Evolutionary conservation across 306 rosid genomes (phyloP).

Genomic region (Elaeagnus macrophylla): DNA sequence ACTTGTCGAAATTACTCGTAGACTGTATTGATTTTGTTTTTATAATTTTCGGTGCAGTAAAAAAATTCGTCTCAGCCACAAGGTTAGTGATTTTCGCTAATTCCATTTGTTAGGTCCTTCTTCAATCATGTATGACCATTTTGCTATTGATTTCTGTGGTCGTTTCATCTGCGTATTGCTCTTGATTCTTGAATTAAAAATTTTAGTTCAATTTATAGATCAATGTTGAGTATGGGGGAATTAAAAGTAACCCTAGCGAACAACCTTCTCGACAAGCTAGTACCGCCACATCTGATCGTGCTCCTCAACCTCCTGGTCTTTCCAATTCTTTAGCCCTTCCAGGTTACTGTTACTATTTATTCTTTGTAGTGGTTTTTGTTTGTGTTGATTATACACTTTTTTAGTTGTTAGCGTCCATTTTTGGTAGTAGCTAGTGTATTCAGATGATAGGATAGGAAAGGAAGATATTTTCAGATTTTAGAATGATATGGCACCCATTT

Average conservation of each 20-base stretch:
- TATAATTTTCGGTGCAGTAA: conserved; percentile 34
- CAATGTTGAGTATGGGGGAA: conserved; percentile 62
- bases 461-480: background rate
- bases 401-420: no score
- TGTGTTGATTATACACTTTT: no score
- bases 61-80: conserved; percentile 55
- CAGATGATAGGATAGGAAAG: background rate
- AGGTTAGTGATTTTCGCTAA: conserved; percentile 47
- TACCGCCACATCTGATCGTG: conserved; percentile 21
- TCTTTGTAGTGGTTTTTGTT: no score
- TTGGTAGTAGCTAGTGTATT: background rate
- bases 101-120: background rate
- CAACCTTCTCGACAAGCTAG: conserved; percentile 40
- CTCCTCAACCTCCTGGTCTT: conserved; percentile 40
- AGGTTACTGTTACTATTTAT: conserved; percentile 29
- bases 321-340: conserved; percentile 68
- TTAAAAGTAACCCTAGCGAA: conserved; percentile 20
- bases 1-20: background rate
- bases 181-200: conserved; percentile 10
- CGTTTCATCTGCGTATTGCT: background rate
- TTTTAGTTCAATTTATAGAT: conserved; percentile 30
- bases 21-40: background rate
- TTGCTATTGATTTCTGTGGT: background rate
- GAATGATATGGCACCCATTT: background rate
- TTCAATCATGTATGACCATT: background rate